Evolutionary conservation across 2,329 filamentous ascomycete genomes (phyloP).

Genomic region (Lasiodiplodia hormozganensis): DNA sequence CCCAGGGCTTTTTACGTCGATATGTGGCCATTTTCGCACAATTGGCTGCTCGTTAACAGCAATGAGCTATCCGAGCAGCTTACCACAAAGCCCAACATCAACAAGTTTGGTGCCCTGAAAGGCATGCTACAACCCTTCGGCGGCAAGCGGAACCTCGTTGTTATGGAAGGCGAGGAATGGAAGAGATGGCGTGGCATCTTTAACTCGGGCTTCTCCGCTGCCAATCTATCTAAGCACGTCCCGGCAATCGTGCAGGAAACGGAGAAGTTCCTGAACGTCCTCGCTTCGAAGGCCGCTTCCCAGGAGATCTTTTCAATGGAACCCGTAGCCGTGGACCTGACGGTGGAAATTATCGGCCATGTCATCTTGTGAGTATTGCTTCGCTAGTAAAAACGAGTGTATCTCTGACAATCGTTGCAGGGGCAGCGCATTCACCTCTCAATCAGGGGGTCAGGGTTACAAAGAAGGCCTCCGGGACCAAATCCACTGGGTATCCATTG

Average conservation of each 20-base stretch:
- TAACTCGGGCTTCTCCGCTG: conserved; percentile 35
- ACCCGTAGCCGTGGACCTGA: conserved; percentile 14
- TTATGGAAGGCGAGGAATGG: conserved; percentile 35
- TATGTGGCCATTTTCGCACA: conserved; percentile 20
- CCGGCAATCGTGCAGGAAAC: conserved; percentile 36
- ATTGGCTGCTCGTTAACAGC: conserved; percentile 1
- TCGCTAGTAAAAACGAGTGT: conserved; percentile 33
- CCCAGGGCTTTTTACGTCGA: conserved; percentile 22
- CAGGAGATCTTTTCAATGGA: conserved; percentile 25
- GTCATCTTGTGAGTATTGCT: conserved; percentile 35
- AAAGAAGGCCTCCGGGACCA: conserved; percentile 5
- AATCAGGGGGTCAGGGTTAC: not conserved
- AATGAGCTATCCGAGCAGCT: conserved; percentile 13
- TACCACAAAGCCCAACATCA: not conserved
- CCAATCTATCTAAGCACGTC: conserved; percentile 35
- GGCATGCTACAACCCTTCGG: conserved; percentile 16
- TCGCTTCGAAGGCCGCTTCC: conserved; percentile 9
- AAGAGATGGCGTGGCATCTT: conserved; percentile 36
- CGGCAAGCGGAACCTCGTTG: conserved; percentile 8
- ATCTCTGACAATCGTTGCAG: conserved; percentile 19
- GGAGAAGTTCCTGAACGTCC: conserved; percentile 30
- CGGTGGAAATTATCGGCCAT: conserved; percentile 28
- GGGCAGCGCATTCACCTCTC: not conserved
- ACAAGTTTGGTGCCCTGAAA: not conserved
- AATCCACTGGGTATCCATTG: conserved; percentile 4